Conservation (phyloP, 345 rosid genomes). For the Lumnitzera littorea region DNA sequence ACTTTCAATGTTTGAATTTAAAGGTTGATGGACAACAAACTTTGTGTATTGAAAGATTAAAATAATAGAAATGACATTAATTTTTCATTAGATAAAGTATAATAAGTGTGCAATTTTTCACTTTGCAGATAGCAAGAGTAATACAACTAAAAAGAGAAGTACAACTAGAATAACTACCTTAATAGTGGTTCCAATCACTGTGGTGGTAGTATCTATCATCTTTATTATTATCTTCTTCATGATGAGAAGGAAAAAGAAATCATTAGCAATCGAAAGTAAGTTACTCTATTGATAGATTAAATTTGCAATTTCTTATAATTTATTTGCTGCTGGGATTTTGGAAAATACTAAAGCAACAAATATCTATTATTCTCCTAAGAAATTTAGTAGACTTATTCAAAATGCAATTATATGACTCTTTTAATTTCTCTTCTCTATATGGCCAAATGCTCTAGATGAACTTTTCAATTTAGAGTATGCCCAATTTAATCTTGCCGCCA, state of each 20-base stretch:
- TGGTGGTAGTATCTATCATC: not conserved
- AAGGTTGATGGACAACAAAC: too few species aligned
- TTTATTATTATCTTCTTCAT: conserved; percentile 6
- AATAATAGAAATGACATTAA: too few species aligned
- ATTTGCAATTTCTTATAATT: not conserved
- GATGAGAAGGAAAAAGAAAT: not conserved
- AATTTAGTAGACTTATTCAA: not conserved
- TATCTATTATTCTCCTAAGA: not conserved
- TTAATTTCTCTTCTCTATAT: not conserved
- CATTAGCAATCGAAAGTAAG: conserved; percentile 1
- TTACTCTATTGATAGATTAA: too few species aligned
- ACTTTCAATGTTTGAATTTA: too few species aligned
- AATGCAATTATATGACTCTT: not conserved
- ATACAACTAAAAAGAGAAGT: not conserved
- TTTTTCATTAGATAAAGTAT: not conserved
- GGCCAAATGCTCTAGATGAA: conserved; percentile 8
- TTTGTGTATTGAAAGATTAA: too few species aligned
- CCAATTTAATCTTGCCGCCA: conserved; percentile 19
- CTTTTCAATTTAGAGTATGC: conserved; percentile 12
- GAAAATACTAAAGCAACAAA: too few species aligned
- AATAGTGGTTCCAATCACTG: conserved; percentile 9
- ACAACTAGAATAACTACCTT: not conserved
- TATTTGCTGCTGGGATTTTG: too few species aligned
- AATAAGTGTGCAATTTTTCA: not conserved
- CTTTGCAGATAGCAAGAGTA: conserved; percentile 9